These are phyloP conservation scores for Trametes polyzona DNA, from an alignment of 1,284 basidiomycete species.

Conservation along the genomic window DNA sequence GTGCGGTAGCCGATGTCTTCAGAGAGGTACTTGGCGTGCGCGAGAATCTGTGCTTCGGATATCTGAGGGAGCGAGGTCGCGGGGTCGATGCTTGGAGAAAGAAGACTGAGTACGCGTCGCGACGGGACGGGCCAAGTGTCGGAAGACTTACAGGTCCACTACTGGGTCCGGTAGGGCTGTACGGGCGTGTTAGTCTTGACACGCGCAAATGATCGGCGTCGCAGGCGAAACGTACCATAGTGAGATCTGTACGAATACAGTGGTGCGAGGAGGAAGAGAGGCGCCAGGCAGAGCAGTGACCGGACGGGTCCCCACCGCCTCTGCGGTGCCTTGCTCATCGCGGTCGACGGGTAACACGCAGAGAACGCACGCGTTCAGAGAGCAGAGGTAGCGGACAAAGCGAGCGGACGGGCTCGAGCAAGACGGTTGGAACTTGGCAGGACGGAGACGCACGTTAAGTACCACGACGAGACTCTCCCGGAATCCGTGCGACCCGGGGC, in stretches of 20 bases:
- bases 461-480: too few species aligned
- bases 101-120: background rate
- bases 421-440: background rate
- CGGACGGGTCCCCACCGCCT: conserved; percentile 42
- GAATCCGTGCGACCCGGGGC: background rate
- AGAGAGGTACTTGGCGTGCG: conserved; percentile 64
- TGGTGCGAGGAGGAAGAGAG: conserved; percentile 40
- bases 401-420: background rate
- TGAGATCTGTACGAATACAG: conserved; percentile 36
- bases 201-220: too few species aligned
- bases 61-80: conserved; percentile 64
- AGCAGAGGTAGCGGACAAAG: background rate
- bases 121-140: too few species aligned
- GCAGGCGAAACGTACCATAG: conserved; percentile 33
- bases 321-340: conserved; percentile 28
- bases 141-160: conserved; percentile 39
- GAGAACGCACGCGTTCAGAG: background rate
- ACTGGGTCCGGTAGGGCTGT: conserved; percentile 47
- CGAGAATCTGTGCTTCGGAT: conserved; percentile 70
- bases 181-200: background rate
- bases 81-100: conserved; percentile 53
- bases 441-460: background rate
- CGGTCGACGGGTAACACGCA: background rate
- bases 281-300: conserved; percentile 40
- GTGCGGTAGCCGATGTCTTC: conserved; percentile 92